phyloP scores from a whole-genome alignment of 441 rosid genomes.

The Manihot esculenta region DNA sequence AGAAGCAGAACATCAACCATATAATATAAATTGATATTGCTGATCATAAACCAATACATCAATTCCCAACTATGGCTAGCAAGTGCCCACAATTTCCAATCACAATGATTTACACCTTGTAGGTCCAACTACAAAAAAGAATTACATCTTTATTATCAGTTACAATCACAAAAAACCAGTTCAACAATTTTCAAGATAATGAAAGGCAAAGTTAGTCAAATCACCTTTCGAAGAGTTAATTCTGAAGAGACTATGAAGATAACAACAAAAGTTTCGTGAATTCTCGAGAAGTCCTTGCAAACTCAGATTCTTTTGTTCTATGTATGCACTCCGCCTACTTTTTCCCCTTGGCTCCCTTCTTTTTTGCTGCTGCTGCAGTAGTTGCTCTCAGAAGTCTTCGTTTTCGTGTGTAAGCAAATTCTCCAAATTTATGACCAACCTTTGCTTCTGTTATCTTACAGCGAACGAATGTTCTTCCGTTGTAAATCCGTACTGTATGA shows the following conservation, averaged over 20 bases:
- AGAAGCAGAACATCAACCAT: too few relatives aligned
- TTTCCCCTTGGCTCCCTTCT: constrained; percentile 10
- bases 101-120: neutral
- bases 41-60: neutral
- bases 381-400: constrained; percentile 18
- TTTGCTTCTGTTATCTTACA: constrained; percentile 61
- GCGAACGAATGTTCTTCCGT: constrained; percentile 46
- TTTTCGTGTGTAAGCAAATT: constrained; percentile 56
- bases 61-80: neutral
- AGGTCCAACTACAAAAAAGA: neutral
- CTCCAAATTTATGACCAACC: constrained; percentile 67
- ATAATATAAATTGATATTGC: too few relatives aligned
- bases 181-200: neutral
- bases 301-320: neutral
- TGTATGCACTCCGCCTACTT: neutral
- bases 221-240: neutral
- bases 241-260: neutral
- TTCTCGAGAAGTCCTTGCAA: neutral
- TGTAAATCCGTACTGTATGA: constrained; percentile 49
- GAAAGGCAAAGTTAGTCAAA: neutral
- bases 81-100: neutral
- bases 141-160: neutral
- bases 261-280: neutral
- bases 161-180: neutral
- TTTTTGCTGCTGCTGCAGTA: neutral